A percentile compares a stretch with the other conserved stretches of the same genome.
These are phyloP conservation scores for Exophiala phaeomuriformis DNA, from an alignment of 2,329 filamentous ascomycete species.

Conservation along the genomic window DNA sequence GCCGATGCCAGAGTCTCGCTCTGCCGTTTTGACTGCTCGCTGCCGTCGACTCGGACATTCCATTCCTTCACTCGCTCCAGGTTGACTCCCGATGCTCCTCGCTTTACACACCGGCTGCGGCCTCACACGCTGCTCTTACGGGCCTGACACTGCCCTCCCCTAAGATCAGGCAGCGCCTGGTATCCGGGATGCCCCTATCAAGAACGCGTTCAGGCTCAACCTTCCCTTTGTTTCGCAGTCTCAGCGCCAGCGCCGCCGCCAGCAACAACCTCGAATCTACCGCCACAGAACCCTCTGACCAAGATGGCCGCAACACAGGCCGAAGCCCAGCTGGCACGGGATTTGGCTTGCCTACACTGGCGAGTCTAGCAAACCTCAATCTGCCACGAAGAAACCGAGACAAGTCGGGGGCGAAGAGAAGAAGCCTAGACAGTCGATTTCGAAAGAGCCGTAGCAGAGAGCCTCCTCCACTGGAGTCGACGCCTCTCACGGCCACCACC, in stretches of 20 bases:
- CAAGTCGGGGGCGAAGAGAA: constrained; percentile 7
- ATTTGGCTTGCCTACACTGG: constrained; percentile 11
- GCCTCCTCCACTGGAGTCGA: background rate
- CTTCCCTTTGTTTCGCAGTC: constrained; percentile 18
- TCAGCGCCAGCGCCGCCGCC: constrained; percentile 15
- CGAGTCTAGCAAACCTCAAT: constrained; percentile 11
- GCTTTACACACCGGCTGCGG: background rate
- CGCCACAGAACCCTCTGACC: too few relatives aligned
- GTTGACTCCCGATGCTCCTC: background rate
- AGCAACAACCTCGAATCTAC: background rate
- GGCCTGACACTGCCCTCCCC: background rate
- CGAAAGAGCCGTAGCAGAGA: constrained; percentile 1
- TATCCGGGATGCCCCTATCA: constrained; percentile 15
- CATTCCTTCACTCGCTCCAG: background rate
- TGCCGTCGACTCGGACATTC: background rate
- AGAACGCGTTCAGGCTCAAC: constrained; percentile 10
- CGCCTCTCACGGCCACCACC: constrained; percentile 5
- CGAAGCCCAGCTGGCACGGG: background rate
- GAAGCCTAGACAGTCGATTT: constrained; percentile 2
- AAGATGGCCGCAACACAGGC: background rate
- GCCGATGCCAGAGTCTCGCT: too few relatives aligned
- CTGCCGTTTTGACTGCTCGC: background rate
- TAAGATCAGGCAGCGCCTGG: background rate
- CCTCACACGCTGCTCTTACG: background rate
- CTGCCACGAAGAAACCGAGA: constrained; percentile 5